Percentiles rank a stretch among this genome's conserved stretches.
Evolutionary conservation across 108 stramenopile species (phyloP).

Genomic region (Pseudonitzschia delicatissima): DNA sequence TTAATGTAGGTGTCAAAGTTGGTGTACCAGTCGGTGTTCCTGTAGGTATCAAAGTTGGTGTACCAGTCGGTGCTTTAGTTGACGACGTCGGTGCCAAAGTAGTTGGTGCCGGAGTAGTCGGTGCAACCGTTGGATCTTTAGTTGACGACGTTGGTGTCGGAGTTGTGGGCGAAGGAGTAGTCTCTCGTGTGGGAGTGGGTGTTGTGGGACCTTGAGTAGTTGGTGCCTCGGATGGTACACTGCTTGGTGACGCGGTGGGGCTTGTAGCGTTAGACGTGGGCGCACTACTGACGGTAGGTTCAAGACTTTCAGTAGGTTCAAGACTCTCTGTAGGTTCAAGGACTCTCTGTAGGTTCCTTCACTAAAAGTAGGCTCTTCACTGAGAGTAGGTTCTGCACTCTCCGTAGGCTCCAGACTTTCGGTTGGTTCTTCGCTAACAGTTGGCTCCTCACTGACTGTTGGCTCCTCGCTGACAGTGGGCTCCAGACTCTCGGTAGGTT

Average conservation of each 20-base stretch:
- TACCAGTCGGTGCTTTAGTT: not conserved
- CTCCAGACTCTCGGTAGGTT: not conserved
- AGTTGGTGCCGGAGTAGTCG: not conserved
- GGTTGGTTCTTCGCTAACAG: not conserved
- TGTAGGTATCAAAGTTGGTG: not conserved
- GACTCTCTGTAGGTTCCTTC: not conserved
- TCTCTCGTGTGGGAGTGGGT: not conserved
- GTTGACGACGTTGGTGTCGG: not conserved
- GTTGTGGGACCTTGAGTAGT: not conserved
- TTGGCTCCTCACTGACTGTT: not conserved
- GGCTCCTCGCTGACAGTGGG: slow-evolving; percentile 2
- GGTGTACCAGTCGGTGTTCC: not conserved
- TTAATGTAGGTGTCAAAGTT: not conserved
- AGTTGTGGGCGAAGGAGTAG: slow-evolving; percentile 4
- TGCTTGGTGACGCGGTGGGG: slow-evolving; percentile 1
- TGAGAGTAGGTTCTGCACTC: not conserved
- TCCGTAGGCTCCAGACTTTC: not conserved
- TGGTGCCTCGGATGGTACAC: not conserved
- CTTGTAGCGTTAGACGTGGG: not conserved
- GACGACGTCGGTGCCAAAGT: not conserved
- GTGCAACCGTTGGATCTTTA: not conserved
- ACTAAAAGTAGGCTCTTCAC: not conserved
- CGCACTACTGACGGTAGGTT: not conserved
- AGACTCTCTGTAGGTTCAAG: not conserved
- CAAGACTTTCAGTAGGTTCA: not conserved